Percentiles rank a stretch among this genome's conserved stretches.
phyloP scores from a whole-genome alignment of 2,329 filamentous ascomycete species.

The Xylaria sp. region DNA sequence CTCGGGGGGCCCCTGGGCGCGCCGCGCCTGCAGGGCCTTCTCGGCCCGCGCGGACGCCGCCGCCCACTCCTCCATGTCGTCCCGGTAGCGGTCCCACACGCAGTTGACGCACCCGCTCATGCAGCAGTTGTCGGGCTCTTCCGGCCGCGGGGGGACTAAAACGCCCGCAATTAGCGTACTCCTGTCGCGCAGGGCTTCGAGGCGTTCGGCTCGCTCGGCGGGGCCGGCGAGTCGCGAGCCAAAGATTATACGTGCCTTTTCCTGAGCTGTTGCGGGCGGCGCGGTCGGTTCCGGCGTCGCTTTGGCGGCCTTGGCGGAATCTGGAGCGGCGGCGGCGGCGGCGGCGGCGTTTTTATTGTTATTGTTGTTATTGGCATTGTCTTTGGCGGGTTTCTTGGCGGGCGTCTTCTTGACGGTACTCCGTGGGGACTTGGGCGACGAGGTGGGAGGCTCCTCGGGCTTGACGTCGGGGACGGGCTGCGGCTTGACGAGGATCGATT shows the following conservation, averaged over 20 bases:
- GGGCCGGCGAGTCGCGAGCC: conserved; percentile 78
- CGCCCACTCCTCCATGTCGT: conserved; percentile 91
- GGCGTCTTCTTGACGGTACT: conserved; percentile 29
- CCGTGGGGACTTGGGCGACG: conserved; percentile 39
- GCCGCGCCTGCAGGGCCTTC: conserved; percentile 47
- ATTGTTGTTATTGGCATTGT: not conserved
- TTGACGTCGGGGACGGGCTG: conserved; percentile 46
- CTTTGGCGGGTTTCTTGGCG: conserved; percentile 30
- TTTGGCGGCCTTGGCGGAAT: conserved; percentile 37
- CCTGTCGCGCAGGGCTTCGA: conserved; percentile 59
- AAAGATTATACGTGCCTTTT: conserved; percentile 73
- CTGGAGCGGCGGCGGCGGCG: conserved; percentile 23
- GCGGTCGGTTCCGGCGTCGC: conserved; percentile 39
- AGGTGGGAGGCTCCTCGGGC: conserved; percentile 48
- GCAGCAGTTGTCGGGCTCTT: conserved; percentile 96
- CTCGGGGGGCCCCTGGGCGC: conserved; percentile 24
- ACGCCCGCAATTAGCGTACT: conserved; percentile 75
- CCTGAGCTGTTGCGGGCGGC: conserved; percentile 51
- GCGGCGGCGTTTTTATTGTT: conserved; percentile 3
- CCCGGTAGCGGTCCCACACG: conserved; percentile 89
- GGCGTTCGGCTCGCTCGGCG: conserved; percentile 64
- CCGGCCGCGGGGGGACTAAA: conserved; percentile 77
- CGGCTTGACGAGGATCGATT: conserved; percentile 55
- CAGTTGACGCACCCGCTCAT: conserved; percentile 99
- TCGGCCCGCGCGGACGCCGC: conserved; percentile 66